Base-by-base conservation (phyloP, 2,329 filamentous ascomycete species). In the Ramularia collo-cygni region DNA sequence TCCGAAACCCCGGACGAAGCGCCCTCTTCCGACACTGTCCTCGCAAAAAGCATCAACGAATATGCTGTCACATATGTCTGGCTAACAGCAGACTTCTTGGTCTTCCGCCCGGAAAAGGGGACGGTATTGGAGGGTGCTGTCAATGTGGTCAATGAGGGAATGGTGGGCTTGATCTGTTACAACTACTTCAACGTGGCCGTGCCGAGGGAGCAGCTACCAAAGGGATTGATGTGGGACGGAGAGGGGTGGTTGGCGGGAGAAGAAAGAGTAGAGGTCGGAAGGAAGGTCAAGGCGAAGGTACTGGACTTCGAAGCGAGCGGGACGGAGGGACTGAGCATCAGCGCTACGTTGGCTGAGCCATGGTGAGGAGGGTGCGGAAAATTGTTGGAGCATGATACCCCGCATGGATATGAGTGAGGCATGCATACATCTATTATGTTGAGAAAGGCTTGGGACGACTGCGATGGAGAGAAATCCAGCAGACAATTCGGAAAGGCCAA, bases 161-260 rank as follows among this genome's bases (percentile, higher is more conserved):
- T 95, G 58, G 74, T 98, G 5, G 89, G 90, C 14, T 76, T 95
- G 2, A 79, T 93, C 8, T 92, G 87, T 61, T 89, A 87, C 66
- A 90, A 90, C 62, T 78, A 87, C 50, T 96, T 96, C 72, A 94
- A 92, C 52, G 85, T 90, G 1, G 86, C 83, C 30, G 85, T 98
- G 44, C 83, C 90, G 54, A 74, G 81, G 15, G 77, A 76, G 45
- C 74, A 85, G 26, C 69, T 98, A 12, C 92, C 92, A 0, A 63
- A 68, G 10, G 74, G 76, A 16, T 98, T 90, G 92, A 78, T 70
- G 46, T 96, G 87, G 28, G 56, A 60, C 21, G 60, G 76, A 31
- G 74, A 77, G 16, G 88, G 77, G 64, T 96, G 86, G 78, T 74
- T 81, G 28, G 73, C 95, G 40, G 75, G 77, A 40, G 83, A 84